These are phyloP conservation scores for Phytopythium vexans DNA, from an alignment of 352 stramenopile species.

Conservation along the genomic window DNA sequence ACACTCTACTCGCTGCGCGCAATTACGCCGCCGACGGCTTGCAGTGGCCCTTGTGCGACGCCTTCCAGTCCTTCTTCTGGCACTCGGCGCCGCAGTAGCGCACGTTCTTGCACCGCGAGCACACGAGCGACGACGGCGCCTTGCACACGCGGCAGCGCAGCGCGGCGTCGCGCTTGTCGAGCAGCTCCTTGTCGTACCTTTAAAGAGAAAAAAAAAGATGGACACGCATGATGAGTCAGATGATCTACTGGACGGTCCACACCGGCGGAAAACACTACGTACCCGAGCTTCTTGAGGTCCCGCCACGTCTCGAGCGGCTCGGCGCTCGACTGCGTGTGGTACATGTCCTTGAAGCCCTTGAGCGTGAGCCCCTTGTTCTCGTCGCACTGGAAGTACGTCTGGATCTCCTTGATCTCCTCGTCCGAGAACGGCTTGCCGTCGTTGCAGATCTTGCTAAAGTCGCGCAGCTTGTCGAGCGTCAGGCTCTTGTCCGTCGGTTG, in stretches of 20 bases:
- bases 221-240: background rate
- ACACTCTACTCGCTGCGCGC: background rate
- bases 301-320: conserved; percentile 88
- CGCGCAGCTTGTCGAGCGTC: conserved; percentile 83
- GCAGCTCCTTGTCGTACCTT: conserved; percentile 71
- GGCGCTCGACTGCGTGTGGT: conserved; percentile 88
- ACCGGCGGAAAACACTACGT: conserved; percentile 14
- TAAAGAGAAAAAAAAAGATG: conserved; percentile 1
- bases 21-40: conserved; percentile 50
- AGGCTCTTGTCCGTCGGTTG: conserved; percentile 74
- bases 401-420: conserved; percentile 89
- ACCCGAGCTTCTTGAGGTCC: conserved; percentile 88
- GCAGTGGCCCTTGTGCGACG: conserved; percentile 81
- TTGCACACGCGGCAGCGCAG: conserved; percentile 83
- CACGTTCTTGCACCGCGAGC: conserved; percentile 84
- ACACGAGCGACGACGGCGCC: conserved; percentile 68
- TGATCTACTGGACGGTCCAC: background rate
- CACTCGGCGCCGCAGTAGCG: conserved; percentile 86
- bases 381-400: conserved; percentile 90
- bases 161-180: conserved; percentile 68
- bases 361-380: conserved; percentile 89
- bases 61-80: conserved; percentile 90
- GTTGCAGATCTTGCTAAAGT: conserved; percentile 89
- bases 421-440: conserved; percentile 86
- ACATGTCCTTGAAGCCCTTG: conserved; percentile 90